Evolutionary conservation across 805 yeast genomes (phyloP).

Genomic region (Starmerella floris): DNA sequence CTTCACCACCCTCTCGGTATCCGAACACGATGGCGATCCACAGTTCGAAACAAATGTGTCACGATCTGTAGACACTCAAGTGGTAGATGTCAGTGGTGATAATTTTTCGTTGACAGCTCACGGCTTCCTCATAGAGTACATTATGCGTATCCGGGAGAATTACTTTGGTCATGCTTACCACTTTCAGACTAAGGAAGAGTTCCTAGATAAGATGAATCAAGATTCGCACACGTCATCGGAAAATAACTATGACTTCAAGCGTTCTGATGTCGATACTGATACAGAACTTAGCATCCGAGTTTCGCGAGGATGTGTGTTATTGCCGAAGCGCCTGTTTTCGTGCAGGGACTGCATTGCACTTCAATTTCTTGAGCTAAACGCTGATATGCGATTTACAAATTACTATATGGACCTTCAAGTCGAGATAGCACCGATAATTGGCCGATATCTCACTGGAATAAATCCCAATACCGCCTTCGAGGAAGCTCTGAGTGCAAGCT

Average conservation of each 20-base stretch:
- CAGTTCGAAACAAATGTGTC: conserved; percentile 31
- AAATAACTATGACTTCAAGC: conserved; percentile 7
- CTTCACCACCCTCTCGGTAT: conserved; percentile 29
- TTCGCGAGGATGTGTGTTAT: conserved; percentile 50
- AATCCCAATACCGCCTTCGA: conserved; percentile 11
- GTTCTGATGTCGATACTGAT: conserved; percentile 54
- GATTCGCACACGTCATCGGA: neutral
- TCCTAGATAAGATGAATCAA: conserved; percentile 19
- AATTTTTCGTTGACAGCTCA: conserved; percentile 57
- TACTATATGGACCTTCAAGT: conserved; percentile 84
- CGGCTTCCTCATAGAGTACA: conserved; percentile 65
- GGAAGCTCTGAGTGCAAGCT: conserved; percentile 11
- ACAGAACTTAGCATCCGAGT: conserved; percentile 60
- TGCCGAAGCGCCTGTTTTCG: conserved; percentile 65
- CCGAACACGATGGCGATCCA: conserved; percentile 31
- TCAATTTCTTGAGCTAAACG: conserved; percentile 49
- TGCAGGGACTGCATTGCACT: conserved; percentile 48
- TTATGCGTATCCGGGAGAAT: conserved; percentile 67
- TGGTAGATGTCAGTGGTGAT: conserved; percentile 51
- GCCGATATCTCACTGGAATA: conserved; percentile 20
- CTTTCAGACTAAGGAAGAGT: conserved; percentile 79
- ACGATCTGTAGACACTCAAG: conserved; percentile 39
- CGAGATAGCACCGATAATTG: conserved; percentile 46
- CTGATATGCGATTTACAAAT: conserved; percentile 76
- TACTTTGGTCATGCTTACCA: conserved; percentile 80